Evolutionary conservation across 2,329 filamentous ascomycete genomes (phyloP).

Genomic region (Neofusicoccum sp.): DNA sequence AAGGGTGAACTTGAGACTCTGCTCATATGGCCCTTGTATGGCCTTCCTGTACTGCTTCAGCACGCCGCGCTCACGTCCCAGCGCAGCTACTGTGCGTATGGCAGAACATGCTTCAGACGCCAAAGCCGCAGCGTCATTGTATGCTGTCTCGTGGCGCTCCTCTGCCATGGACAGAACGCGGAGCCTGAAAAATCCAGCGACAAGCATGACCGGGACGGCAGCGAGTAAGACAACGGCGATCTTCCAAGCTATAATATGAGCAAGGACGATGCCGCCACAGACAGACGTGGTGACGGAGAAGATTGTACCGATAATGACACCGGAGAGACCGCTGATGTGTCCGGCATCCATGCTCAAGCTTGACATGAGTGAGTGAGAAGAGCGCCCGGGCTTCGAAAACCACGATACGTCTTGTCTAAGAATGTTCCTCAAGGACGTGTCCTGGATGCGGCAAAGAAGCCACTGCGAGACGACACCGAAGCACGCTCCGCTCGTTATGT

Average conservation of each 20-base stretch:
- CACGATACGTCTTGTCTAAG: constrained; percentile 56
- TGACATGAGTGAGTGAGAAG: constrained; percentile 45
- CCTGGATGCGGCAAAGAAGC: constrained; percentile 44
- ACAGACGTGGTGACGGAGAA: constrained; percentile 49
- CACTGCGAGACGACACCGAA: constrained; percentile 51
- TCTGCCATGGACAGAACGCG: constrained; percentile 58
- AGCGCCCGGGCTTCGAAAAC: constrained; percentile 45
- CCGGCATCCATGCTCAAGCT: constrained; percentile 50
- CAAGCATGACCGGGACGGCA: constrained; percentile 49
- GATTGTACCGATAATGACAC: constrained; percentile 51
- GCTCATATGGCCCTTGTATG: constrained; percentile 40
- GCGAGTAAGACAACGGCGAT: constrained; percentile 51
- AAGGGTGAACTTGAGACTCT: constrained; percentile 40
- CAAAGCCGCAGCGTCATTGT: constrained; percentile 61
- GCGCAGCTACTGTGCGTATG: constrained; percentile 58
- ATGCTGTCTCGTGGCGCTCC: constrained; percentile 62
- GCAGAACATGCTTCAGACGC: constrained; percentile 66
- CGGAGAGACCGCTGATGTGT: constrained; percentile 48
- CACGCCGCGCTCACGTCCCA: constrained; percentile 42
- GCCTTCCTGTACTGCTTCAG: constrained; percentile 37
- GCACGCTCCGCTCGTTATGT: constrained; percentile 44
- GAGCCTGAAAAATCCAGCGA: constrained; percentile 47
- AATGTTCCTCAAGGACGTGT: constrained; percentile 50
- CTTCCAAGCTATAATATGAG: constrained; percentile 51
- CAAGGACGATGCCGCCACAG: constrained; percentile 47